phyloP scores from a whole-genome alignment of 106 monocot species.

The Dioscorea alata region DNA sequence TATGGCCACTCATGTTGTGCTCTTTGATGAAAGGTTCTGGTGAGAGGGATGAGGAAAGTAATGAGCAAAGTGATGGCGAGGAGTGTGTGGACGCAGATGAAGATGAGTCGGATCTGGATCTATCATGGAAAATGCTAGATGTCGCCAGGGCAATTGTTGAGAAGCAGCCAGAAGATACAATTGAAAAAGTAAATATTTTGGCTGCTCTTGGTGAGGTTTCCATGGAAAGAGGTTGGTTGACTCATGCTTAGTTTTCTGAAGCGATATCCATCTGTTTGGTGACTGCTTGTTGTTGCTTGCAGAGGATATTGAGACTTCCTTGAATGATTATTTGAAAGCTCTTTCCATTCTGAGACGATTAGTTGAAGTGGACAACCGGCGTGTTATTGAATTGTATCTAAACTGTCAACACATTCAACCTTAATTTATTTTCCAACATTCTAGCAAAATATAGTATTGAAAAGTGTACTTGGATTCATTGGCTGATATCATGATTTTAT shows the following conservation, averaged over 20 bases:
- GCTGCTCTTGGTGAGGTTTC: conserved; percentile 81
- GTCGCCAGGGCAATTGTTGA: conserved; percentile 92
- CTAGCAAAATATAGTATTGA: neutral
- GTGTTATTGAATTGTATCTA: conserved; percentile 93
- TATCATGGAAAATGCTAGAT: conserved; percentile 96
- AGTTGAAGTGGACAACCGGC: conserved; percentile 67
- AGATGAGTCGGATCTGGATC: conserved; percentile 89
- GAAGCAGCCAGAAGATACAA: conserved; percentile 46
- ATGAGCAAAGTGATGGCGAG: conserved; percentile 43
- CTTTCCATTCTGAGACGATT: conserved; percentile 56
- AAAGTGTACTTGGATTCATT: neutral
- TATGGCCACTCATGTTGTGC: neutral
- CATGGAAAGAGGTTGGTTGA: conserved; percentile 72
- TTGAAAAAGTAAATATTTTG: conserved; percentile 82
- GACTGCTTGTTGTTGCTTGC: conserved; percentile 14
- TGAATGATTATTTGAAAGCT: conserved; percentile 73
- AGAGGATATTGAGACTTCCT: conserved; percentile 93
- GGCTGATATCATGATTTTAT: conserved; percentile 1
- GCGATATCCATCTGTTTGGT: neutral
- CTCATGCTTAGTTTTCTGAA: neutral
- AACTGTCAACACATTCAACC: neutral
- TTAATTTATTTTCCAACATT: neutral
- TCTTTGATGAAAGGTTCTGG: conserved; percentile 18
- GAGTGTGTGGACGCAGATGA: conserved; percentile 60
- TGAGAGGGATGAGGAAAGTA: conserved; percentile 35